A percentile compares a stretch with the other conserved stretches of the same genome.
Evolutionary conservation across 768 basidiomycete species (phyloP).

Genomic region (Pleurotus eryngii): DNA sequence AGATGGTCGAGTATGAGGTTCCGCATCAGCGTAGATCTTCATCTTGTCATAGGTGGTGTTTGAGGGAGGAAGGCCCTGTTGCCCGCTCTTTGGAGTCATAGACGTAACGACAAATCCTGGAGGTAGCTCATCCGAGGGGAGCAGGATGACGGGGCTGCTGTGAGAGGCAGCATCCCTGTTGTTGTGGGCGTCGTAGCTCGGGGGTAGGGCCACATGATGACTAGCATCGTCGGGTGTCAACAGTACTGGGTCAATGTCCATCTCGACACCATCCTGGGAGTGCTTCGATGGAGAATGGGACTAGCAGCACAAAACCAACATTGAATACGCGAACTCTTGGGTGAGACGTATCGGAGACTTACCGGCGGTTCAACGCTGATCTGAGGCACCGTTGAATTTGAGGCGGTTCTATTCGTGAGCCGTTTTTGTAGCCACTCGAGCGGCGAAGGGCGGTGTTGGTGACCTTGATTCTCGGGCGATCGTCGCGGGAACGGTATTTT

Average conservation of each 20-base stretch:
- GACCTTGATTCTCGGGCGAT: background rate
- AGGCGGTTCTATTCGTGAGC: constrained; percentile 1
- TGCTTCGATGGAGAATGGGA: background rate
- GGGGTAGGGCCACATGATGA: background rate
- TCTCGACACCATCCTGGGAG: background rate
- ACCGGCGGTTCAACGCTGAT: constrained; percentile 5
- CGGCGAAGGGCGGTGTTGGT: background rate
- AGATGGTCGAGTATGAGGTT: background rate
- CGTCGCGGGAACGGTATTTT: constrained; percentile 2
- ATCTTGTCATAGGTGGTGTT: background rate
- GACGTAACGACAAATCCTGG: background rate
- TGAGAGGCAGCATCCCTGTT: background rate
- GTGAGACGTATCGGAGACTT: background rate
- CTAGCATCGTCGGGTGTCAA: constrained; percentile 1
- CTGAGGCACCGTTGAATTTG: background rate
- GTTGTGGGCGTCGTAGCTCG: background rate
- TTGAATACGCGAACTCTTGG: background rate
- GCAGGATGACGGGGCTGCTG: background rate
- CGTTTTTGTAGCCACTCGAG: background rate
- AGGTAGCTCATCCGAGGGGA: background rate
- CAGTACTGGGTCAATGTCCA: background rate
- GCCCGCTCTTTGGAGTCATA: background rate
- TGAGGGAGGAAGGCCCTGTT: background rate
- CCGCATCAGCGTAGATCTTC: constrained; percentile 1
- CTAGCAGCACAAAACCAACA: background rate